A percentile compares a stretch with the other conserved stretches of the same genome.
phyloP scores from a whole-genome alignment of 805 yeast genomes.

The Metschnikowia aberdeeniae region DNA sequence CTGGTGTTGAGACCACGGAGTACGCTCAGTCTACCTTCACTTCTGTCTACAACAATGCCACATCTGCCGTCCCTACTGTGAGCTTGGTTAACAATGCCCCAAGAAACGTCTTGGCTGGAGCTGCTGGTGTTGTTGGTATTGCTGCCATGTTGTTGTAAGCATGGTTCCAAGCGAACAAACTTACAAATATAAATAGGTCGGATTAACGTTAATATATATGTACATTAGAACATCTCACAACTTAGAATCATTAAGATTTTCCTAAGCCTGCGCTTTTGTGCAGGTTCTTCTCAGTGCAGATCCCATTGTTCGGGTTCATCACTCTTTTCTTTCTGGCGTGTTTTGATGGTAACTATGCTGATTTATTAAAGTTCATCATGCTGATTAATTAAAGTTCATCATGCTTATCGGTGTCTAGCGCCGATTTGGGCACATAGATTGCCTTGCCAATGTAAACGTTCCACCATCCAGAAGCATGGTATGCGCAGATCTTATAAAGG shows the following conservation, averaged over 20 bases:
- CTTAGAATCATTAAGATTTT: too few relatives aligned
- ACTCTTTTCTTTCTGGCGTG: not conserved
- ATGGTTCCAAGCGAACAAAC: not conserved
- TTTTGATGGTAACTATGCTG: not conserved
- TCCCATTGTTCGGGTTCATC: too few relatives aligned
- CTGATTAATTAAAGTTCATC: slow-evolving; percentile 16
- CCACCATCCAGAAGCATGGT: slow-evolving; percentile 60
- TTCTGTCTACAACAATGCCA: slow-evolving; percentile 23
- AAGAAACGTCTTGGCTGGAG: slow-evolving; percentile 28
- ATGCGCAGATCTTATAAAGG: slow-evolving; percentile 47
- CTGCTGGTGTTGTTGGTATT: slow-evolving; percentile 39
- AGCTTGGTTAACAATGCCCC: slow-evolving; percentile 32
- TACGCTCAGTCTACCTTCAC: slow-evolving; percentile 36
- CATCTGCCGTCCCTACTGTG: slow-evolving; percentile 22
- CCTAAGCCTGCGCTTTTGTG: too few relatives aligned
- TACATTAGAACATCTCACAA: not conserved
- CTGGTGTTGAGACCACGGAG: slow-evolving; percentile 43
- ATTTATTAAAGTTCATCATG: slow-evolving; percentile 16
- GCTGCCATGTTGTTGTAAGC: slow-evolving; percentile 33
- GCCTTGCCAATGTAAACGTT: slow-evolving; percentile 64
- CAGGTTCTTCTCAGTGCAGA: too few relatives aligned
- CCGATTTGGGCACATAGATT: slow-evolving; percentile 15
- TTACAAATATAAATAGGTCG: slow-evolving; percentile 5
- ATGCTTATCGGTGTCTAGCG: slow-evolving; percentile 6
- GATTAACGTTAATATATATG: slow-evolving; percentile 3